Evolutionary conservation across 345 rosid genomes (phyloP).

Genomic region (Populus pruinosa): DNA sequence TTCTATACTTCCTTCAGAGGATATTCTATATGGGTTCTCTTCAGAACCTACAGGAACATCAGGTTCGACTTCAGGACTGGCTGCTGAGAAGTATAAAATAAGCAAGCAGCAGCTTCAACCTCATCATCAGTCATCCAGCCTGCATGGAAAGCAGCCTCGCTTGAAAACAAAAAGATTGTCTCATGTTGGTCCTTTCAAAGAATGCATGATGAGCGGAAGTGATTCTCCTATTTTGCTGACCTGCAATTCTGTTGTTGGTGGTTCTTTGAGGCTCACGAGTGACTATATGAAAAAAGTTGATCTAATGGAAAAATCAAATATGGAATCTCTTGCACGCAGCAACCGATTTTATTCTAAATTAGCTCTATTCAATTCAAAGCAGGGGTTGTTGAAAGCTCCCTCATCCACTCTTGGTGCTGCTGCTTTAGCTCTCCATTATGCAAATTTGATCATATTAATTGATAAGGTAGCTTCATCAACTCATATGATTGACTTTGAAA

Average conservation of each 20-base stretch:
- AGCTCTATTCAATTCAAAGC: constrained; percentile 32
- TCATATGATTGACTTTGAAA: constrained; percentile 40
- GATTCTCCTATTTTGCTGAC: constrained; percentile 31
- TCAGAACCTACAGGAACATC: constrained; percentile 27
- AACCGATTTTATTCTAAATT: constrained; percentile 35
- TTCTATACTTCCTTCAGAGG: constrained; percentile 39
- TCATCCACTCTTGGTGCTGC: constrained; percentile 52
- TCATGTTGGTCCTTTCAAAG: constrained; percentile 40
- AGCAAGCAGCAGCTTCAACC: constrained; percentile 25
- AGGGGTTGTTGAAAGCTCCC: constrained; percentile 32
- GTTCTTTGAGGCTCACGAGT: constrained; percentile 34
- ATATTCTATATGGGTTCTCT: constrained; percentile 24
- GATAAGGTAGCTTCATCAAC: constrained; percentile 52
- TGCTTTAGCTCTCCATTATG: constrained; percentile 61
- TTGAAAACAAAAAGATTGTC: constrained; percentile 30
- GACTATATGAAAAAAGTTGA: constrained; percentile 20
- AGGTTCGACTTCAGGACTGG: constrained; percentile 17
- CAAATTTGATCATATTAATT: constrained; percentile 47
- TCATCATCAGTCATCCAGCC: constrained; percentile 16
- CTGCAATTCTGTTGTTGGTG: constrained; percentile 29
- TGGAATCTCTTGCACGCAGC: constrained; percentile 18
- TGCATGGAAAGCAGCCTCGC: constrained; percentile 20
- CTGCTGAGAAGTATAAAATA: constrained; percentile 13
- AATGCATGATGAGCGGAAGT: constrained; percentile 37
- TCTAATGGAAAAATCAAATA: constrained; percentile 15